Evolutionary conservation across 306 rosid species (phyloP).

Genomic region (Aeschynomene evenia): DNA sequence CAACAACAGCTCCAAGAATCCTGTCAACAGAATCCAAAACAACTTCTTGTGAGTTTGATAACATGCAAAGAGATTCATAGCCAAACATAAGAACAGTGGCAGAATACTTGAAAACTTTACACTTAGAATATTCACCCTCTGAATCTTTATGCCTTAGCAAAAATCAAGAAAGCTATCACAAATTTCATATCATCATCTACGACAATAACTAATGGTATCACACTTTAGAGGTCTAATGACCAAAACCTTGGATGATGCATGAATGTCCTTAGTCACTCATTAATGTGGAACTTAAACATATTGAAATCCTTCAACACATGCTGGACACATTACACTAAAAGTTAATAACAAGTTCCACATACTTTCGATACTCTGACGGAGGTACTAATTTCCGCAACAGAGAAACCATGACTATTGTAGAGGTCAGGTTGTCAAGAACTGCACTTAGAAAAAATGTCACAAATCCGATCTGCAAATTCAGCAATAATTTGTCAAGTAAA

Average conservation of each 20-base stretch:
- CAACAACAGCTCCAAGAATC: conserved; percentile 95
- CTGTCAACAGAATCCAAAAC: conserved; percentile 51
- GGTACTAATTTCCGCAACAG: conserved; percentile 86
- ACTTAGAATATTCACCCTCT: not conserved
- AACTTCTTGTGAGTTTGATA: conserved; percentile 20
- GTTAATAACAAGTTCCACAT: conserved; percentile 29
- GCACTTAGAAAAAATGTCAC: conserved; percentile 90
- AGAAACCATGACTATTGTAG: conserved; percentile 95
- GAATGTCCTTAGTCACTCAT: not conserved
- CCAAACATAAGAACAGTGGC: conserved; percentile 8
- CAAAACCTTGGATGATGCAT: conserved; percentile 1
- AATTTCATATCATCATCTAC: not conserved
- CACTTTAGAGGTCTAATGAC: conserved; percentile 6
- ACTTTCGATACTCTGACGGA: conserved; percentile 91
- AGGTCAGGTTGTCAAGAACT: conserved; percentile 87
- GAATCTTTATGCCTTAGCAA: not conserved
- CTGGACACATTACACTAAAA: conserved; percentile 7
- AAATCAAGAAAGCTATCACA: not conserved
- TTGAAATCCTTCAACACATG: not conserved
- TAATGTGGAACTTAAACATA: not conserved
- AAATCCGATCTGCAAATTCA: conserved; percentile 71
- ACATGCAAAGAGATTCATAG: not conserved
- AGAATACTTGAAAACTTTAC: not conserved
- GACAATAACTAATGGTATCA: not conserved
- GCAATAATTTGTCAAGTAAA: conserved; percentile 22